phyloP scores from a whole-genome alignment of 441 rosid genomes.

The Biscutella laevigata region DNA sequence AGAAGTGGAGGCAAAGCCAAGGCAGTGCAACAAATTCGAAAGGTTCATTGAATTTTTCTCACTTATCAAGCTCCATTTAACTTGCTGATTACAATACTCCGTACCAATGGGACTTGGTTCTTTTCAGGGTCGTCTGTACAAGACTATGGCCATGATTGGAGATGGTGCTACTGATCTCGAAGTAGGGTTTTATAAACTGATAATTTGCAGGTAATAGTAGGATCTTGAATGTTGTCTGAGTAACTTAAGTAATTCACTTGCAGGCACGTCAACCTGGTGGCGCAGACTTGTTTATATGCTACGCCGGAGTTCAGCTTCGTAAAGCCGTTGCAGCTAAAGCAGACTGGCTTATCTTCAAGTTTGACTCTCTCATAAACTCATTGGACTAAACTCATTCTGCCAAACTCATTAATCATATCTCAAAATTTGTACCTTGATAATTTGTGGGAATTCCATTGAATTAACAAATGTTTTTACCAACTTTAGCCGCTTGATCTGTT shows the following conservation, averaged over 20 bases:
- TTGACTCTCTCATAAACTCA: slow-evolving; percentile 47
- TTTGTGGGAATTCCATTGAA: slow-evolving; percentile 1
- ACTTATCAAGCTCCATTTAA: slow-evolving; percentile 1
- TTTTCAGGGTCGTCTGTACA: slow-evolving; percentile 58
- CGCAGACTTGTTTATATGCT: slow-evolving; percentile 78
- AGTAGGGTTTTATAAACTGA: slow-evolving; percentile 31
- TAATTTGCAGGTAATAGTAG: neutral
- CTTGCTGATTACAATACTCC: slow-evolving; percentile 14
- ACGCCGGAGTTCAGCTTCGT: slow-evolving; percentile 75
- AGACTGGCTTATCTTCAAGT: slow-evolving; percentile 75
- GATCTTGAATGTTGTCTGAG: neutral
- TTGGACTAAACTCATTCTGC: slow-evolving; percentile 29
- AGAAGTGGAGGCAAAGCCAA: slow-evolving; percentile 94
- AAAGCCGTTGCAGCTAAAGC: slow-evolving; percentile 77
- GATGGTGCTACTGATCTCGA: slow-evolving; percentile 98
- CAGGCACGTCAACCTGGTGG: slow-evolving; percentile 90
- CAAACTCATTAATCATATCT: slow-evolving; percentile 14
- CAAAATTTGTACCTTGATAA: neutral
- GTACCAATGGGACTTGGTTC: slow-evolving; percentile 7
- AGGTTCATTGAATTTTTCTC: slow-evolving; percentile 38
- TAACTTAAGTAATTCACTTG: slow-evolving; percentile 4
- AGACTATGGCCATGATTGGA: slow-evolving; percentile 79
- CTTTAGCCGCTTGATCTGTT: slow-evolving; percentile 9
- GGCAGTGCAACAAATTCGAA: slow-evolving; percentile 80
- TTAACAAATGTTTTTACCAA: slow-evolving; percentile 3